Evolutionary conservation across 2,329 filamentous ascomycete species (phyloP), one percentile per base, ranked within the genome.

Genomic region (Sporothrix mexicana): DNA sequence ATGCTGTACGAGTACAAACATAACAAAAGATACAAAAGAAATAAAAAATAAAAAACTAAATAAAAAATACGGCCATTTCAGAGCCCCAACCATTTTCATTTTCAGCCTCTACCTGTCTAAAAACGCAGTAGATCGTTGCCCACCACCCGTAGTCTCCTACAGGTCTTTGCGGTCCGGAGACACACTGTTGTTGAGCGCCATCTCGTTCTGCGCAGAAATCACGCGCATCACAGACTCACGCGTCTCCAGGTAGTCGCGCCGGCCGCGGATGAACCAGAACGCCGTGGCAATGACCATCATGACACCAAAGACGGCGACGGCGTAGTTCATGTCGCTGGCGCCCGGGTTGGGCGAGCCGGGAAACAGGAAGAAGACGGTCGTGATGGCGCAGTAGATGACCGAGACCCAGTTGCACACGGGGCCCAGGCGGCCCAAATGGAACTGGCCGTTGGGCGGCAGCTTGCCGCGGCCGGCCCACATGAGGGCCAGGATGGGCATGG

Each of bases 401-500:
- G 74, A 59, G 2, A 76, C 71, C 70, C 70, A 71, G 72, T 76
- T 76, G 71, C 59, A 70, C 10, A 73, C 2, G 17, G 69, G 73
- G 3, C 74, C 74, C 10, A 69, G 9, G 15, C 71, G 66, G 45
- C 72, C 70, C 25, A 74, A 69, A 20, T 13, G 25, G 25, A 75
- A 75, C 55, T 61, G 68, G 8, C 82, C 73, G 47, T 45, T 84
- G 0, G 83, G 79, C 0, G 86, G 85, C 0, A 88, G 80, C 75
- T 84, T 85, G 61, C 88, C 85, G 13, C 88, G 85, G 8, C 88
- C 88, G 3, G 82, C 83, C 2, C 83, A 70, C 23, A 88, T 79
- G 0, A 88, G 80, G 0, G 81, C 81, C 1, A 83, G 36, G 59
- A 88, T 88, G 3, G 87, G 86, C 78, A 88, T 79, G 5, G 79